Conservation (phyloP, 2,329 filamentous ascomycete genomes). For the Leptosphaerulina australis region DNA sequence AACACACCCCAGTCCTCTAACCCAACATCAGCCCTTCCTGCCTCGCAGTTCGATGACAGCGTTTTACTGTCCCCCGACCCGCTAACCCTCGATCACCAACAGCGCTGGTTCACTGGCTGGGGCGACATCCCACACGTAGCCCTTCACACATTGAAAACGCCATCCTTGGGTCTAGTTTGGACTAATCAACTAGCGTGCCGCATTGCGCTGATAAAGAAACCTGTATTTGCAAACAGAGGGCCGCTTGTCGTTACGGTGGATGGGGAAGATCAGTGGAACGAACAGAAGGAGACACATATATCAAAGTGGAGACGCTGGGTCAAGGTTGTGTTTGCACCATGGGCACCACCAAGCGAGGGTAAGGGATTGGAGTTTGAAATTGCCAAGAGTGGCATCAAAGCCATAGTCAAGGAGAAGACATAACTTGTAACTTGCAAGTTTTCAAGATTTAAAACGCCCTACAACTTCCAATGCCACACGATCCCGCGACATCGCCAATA, state of each 20-base stretch:
- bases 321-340: slow-evolving; percentile 88
- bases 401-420: slow-evolving; percentile 26
- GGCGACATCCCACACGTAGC: slow-evolving; percentile 63
- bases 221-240: slow-evolving; percentile 53
- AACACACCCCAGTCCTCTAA: slow-evolving; percentile 22
- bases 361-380: slow-evolving; percentile 76
- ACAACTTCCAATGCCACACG: too few relatives aligned
- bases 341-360: slow-evolving; percentile 62
- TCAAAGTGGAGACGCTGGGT: slow-evolving; percentile 74
- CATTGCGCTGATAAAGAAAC: slow-evolving; percentile 77
- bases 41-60: slow-evolving; percentile 24
- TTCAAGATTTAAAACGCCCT: too few relatives aligned
- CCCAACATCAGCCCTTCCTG: slow-evolving; percentile 10
- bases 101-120: slow-evolving; percentile 96
- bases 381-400: slow-evolving; percentile 32
- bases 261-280: slow-evolving; percentile 50
- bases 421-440: not conserved
- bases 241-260: slow-evolving; percentile 36
- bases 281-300: slow-evolving; percentile 51
- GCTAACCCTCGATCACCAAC: slow-evolving; percentile 83
- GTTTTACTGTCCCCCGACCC: slow-evolving; percentile 57
- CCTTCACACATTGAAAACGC: slow-evolving; percentile 69
- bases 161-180: slow-evolving; percentile 87
- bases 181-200: slow-evolving; percentile 84
- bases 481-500: too few relatives aligned